Conservation (phyloP, 1,139 yeast genomes). For the Meyerozyma smithsonii region DNA sequence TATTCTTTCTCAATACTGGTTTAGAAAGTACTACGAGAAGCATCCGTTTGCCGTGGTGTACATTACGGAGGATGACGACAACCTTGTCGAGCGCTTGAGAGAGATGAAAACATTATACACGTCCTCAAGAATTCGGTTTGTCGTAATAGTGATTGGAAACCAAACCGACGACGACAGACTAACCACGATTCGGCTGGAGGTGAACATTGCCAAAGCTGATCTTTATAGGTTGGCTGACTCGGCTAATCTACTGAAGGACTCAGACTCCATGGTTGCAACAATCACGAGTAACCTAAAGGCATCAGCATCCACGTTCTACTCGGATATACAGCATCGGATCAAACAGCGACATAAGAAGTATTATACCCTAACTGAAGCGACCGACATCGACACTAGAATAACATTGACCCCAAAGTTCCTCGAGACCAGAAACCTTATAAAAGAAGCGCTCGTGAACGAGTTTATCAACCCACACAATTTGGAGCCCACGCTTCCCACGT, state of each 20-base stretch:
- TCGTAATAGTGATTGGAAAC: constrained; percentile 21
- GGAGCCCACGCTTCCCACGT: constrained; percentile 24
- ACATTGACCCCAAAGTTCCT: constrained; percentile 35
- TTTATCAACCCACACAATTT: constrained; percentile 31
- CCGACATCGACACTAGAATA: constrained; percentile 24
- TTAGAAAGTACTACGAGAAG: constrained; percentile 26
- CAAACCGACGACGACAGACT: constrained; percentile 17
- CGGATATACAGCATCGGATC: constrained; percentile 26
- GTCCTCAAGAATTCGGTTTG: constrained; percentile 20
- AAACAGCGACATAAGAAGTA: constrained; percentile 35
- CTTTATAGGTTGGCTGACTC: constrained; percentile 21
- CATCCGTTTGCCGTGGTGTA: constrained; percentile 34
- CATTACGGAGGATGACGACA: constrained; percentile 12
- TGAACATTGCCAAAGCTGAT: constrained; percentile 31
- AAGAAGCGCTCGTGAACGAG: constrained; percentile 33
- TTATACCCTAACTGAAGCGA: constrained; percentile 30
- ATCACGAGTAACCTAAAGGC: constrained; percentile 27
- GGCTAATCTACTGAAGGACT: constrained; percentile 17
- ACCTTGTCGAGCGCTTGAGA: constrained; percentile 17
- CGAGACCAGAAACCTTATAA: constrained; percentile 37
- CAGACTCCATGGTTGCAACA: constrained; percentile 25
- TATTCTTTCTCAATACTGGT: constrained; percentile 33
- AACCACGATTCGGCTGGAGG: constrained; percentile 21
- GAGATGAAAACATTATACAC: constrained; percentile 15
- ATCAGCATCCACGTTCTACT: constrained; percentile 32